Evolutionary conservation across 441 rosid genomes (phyloP).

Genomic region (Hura crepitans): DNA sequence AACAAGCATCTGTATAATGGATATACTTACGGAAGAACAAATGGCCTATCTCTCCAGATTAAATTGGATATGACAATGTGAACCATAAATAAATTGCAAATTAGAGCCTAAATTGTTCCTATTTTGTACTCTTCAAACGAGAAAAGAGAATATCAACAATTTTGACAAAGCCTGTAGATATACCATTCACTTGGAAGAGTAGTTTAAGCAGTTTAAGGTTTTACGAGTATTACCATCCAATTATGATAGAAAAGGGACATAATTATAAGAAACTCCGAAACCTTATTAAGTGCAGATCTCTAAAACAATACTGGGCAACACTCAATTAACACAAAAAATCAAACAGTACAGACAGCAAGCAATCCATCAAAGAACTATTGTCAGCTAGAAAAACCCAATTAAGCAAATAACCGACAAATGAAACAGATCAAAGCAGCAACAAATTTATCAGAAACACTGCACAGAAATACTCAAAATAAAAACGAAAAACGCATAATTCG

Average conservation of each 20-base stretch:
- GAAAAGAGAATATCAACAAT: not conserved
- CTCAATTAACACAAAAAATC: conserved; percentile 14
- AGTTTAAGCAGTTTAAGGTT: no score
- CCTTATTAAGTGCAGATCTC: conserved; percentile 34
- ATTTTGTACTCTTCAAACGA: conserved; percentile 6
- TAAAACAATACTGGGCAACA: conserved; percentile 19
- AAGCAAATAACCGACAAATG: conserved; percentile 12
- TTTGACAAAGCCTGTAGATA: conserved; percentile 3
- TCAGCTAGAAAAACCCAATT: conserved; percentile 16
- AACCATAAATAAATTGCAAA: not conserved
- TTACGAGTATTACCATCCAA: conserved; percentile 10
- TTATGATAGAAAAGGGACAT: conserved; percentile 10
- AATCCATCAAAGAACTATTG: conserved; percentile 17
- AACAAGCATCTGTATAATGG: conserved; percentile 1
- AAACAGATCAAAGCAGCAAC: conserved; percentile 40
- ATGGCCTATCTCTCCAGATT: not conserved
- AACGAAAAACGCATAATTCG: conserved; percentile 35
- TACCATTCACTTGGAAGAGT: not conserved
- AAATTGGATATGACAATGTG: not conserved
- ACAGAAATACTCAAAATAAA: conserved; percentile 25
- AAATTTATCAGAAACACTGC: conserved; percentile 23
- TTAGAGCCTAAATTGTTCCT: conserved; percentile 2
- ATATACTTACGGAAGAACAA: not conserved
- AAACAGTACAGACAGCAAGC: conserved; percentile 9
- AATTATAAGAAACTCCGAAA: conserved; percentile 22